Base-by-base conservation (phyloP, 2,329 filamentous ascomycete genomes). In the Stachybotrys elegans region DNA sequence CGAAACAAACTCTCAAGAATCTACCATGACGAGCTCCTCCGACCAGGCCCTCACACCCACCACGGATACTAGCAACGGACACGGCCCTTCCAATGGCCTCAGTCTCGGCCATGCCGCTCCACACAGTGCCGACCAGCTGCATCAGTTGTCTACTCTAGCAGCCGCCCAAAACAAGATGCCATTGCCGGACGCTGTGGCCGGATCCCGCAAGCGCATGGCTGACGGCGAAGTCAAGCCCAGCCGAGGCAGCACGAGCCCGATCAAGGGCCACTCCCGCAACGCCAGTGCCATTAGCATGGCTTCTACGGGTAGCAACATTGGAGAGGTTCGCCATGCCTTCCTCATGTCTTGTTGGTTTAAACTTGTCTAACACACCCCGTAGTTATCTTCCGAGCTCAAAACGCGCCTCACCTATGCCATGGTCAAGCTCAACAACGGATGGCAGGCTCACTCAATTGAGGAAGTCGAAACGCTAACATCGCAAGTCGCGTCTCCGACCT, bases 401-500 rank as follows among this genome's bases (percentile, higher is more conserved):
- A 84, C 89, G 41, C 86, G 89, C 56, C 76, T 97, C 22, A 88
- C 89, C 6, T 96, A 96, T 64, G 92, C 92, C 51, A 93, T 95
- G 78, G 78, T 94, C 60, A 96, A 95, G 65, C 86, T 96, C 32
- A 88, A 89, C 60, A 83, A 94, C 59, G 89, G 88, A 46, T 93
- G 90, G 85, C 86, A 95, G 65, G 78, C 83, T 40, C 82, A 85
- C 50, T 82, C 81, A 16, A 80, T 93, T 46, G 83, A 86, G 44
- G 86, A 92, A 63, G 79, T 92, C 22, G 88, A 92, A 65, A 80
- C 79, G 38, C 68, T 88, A 32, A 80, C 86, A 9, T 88, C 86
- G 2, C 81, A 85, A 43, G 76, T 76, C 46, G 78, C 73, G 17
- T 88, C 84, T 1, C 81, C 83, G 21, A 69, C 75, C 25, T 75